These are phyloP conservation scores for Corynespora cassiicola DNA, from an alignment of 2,329 filamentous ascomycete species.

Conservation along the genomic window DNA sequence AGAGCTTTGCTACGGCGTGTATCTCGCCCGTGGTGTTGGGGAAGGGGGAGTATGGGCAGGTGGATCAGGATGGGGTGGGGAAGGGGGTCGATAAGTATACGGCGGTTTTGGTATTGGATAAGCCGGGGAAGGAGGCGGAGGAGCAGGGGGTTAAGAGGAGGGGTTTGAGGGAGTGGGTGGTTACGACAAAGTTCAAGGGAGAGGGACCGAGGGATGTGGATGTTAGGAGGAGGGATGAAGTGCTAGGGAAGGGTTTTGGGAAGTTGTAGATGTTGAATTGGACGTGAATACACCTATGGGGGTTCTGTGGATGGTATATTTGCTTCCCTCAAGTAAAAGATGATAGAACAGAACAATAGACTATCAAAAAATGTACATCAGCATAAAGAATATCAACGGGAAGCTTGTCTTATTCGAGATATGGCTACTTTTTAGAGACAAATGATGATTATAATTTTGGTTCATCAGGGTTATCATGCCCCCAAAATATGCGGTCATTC, in stretches of 20 bases:
- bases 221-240: constrained; percentile 53
- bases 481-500: too few species aligned
- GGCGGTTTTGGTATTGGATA: constrained; percentile 60
- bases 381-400: too few species aligned
- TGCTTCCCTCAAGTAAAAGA: too few species aligned
- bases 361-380: too few species aligned
- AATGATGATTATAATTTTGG: too few species aligned
- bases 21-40: constrained; percentile 49
- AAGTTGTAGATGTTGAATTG: constrained; percentile 14
- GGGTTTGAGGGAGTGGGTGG: constrained; percentile 62
- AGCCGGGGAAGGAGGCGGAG: constrained; percentile 63
- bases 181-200: constrained; percentile 63
- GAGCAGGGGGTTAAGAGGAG: constrained; percentile 53
- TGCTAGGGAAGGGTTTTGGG: constrained; percentile 42
- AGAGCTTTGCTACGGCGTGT: constrained; percentile 52
- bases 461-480: too few species aligned
- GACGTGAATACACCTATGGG: too few species aligned
- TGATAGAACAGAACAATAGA: too few species aligned
- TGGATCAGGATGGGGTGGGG: constrained; percentile 34
- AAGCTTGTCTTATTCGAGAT: too few species aligned
- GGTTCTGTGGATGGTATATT: too few species aligned
- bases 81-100: constrained; percentile 53
- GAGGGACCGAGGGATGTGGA: constrained; percentile 64
- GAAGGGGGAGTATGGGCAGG: constrained; percentile 43
- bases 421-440: too few species aligned